These are phyloP conservation scores for Gonapodya prolifera DNA, from an alignment of 192 early-diverging fungal species.

Conservation along the genomic window DNA sequence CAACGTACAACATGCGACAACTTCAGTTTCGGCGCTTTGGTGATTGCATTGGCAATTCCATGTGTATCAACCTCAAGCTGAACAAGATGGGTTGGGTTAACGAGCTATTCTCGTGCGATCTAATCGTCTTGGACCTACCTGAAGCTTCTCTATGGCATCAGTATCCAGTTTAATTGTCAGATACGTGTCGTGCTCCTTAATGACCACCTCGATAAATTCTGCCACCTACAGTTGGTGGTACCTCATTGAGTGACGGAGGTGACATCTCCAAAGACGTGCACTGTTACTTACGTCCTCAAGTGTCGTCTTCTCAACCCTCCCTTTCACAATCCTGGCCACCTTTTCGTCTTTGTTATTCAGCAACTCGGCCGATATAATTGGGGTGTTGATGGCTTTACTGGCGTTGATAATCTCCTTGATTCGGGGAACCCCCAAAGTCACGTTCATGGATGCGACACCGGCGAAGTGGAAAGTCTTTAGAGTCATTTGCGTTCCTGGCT, in stretches of 20 bases:
- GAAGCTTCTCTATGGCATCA: constrained; percentile 68
- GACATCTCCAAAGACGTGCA: not conserved
- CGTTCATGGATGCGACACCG: constrained; percentile 97
- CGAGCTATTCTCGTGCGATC: too few species aligned
- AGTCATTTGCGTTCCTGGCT: constrained; percentile 99
- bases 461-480: constrained; percentile 99
- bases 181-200: constrained; percentile 56
- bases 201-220: constrained; percentile 88
- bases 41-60: constrained; percentile 67
- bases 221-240: constrained; percentile 44
- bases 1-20: constrained; percentile 42
- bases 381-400: constrained; percentile 86
- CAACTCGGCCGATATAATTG: constrained; percentile 72
- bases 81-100: too few species aligned
- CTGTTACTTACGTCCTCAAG: constrained; percentile 50
- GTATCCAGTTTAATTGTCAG: constrained; percentile 73
- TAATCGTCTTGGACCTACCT: too few species aligned
- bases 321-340: constrained; percentile 92
- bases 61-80: constrained; percentile 74
- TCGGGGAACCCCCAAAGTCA: constrained; percentile 97
- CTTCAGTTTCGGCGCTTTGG: constrained; percentile 75
- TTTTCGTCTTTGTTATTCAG: constrained; percentile 36
- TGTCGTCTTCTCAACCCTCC: constrained; percentile 80
- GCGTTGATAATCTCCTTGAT: constrained; percentile 99
- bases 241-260: constrained; percentile 4